Percentiles rank a stretch among this genome's conserved stretches.
phyloP scores from a whole-genome alignment of 352 stramenopile genomes.

The Phytopythium oedochilum region DNA sequence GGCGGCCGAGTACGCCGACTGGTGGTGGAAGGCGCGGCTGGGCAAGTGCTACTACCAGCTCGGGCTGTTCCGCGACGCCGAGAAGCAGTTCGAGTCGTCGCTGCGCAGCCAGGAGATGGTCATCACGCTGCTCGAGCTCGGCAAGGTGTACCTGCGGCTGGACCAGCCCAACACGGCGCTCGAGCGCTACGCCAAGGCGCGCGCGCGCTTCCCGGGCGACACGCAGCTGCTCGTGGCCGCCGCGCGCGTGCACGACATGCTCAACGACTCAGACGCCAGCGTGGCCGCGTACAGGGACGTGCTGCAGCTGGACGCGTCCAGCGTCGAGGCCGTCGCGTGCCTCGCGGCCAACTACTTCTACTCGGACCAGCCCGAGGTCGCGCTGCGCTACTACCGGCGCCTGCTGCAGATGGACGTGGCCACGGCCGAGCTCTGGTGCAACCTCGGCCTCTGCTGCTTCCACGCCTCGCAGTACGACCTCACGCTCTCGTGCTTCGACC shows the following conservation, averaged over 20 bases:
- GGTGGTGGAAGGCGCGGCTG: conserved; percentile 94
- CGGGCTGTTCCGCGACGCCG: conserved; percentile 89
- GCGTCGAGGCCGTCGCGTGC: conserved; percentile 90
- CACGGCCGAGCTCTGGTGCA: conserved; percentile 92
- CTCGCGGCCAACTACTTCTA: conserved; percentile 94
- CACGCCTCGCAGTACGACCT: conserved; percentile 94
- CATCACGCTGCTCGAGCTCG: conserved; percentile 87
- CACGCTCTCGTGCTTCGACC: conserved; percentile 92
- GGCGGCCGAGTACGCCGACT: conserved; percentile 88
- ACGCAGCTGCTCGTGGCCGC: conserved; percentile 79
- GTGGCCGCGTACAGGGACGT: conserved; percentile 87
- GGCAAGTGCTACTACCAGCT: conserved; percentile 95
- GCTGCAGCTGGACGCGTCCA: conserved; percentile 83
- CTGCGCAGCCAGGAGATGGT: conserved; percentile 88
- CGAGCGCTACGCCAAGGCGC: conserved; percentile 72
- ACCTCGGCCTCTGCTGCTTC: conserved; percentile 93
- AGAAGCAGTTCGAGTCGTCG: conserved; percentile 91
- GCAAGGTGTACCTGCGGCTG: conserved; percentile 94
- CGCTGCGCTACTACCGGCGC: conserved; percentile 90
- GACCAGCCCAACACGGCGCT: conserved; percentile 93
- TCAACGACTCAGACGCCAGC: conserved; percentile 82
- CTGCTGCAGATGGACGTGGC: conserved; percentile 92
- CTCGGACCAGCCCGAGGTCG: conserved; percentile 89
- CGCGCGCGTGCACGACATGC: conserved; percentile 91
- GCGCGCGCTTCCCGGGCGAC: conserved; percentile 70